These are phyloP conservation scores for Rhododendron molle DNA, from an alignment of 148 eudicot species.

Conservation along the genomic window DNA sequence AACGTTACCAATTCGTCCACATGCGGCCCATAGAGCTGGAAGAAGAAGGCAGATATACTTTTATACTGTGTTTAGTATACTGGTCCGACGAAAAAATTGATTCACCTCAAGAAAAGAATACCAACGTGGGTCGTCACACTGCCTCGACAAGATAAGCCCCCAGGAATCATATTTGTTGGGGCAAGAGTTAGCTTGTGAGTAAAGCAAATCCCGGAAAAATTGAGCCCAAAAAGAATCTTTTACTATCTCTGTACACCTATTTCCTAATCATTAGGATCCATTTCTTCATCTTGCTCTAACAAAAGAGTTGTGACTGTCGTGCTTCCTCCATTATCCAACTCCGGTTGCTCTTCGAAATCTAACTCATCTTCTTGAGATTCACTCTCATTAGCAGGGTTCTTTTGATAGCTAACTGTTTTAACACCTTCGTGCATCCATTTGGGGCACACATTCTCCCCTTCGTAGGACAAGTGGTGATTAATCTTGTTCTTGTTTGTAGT, in stretches of 20 bases:
- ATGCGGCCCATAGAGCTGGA: not conserved
- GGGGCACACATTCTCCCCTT: slow-evolving; percentile 59
- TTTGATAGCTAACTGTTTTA: slow-evolving; percentile 21
- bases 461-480: slow-evolving; percentile 12
- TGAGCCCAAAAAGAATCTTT: slow-evolving; percentile 5
- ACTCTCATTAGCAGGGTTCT: slow-evolving; percentile 29
- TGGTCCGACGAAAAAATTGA: not conserved
- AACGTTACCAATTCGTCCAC: not conserved
- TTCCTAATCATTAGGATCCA: slow-evolving; percentile 79
- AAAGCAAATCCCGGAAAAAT: not conserved
- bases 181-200: not conserved
- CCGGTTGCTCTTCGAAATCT: slow-evolving; percentile 39
- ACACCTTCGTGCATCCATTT: slow-evolving; percentile 50
- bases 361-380: slow-evolving; percentile 59
- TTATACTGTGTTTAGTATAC: not conserved
- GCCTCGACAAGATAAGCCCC: not conserved
- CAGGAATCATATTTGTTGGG: not conserved
- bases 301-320: slow-evolving; percentile 26
- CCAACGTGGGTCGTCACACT: not conserved
- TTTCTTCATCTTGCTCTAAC: slow-evolving; percentile 73
- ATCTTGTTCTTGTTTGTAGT: slow-evolving; percentile 4
- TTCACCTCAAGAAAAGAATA: not conserved
- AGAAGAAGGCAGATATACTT: not conserved
- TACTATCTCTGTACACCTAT: slow-evolving; percentile 11
- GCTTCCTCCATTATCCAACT: slow-evolving; percentile 42